Evolutionary conservation across 2,329 filamentous ascomycete species (phyloP).

Genomic region (Coleophoma crateriformis): DNA sequence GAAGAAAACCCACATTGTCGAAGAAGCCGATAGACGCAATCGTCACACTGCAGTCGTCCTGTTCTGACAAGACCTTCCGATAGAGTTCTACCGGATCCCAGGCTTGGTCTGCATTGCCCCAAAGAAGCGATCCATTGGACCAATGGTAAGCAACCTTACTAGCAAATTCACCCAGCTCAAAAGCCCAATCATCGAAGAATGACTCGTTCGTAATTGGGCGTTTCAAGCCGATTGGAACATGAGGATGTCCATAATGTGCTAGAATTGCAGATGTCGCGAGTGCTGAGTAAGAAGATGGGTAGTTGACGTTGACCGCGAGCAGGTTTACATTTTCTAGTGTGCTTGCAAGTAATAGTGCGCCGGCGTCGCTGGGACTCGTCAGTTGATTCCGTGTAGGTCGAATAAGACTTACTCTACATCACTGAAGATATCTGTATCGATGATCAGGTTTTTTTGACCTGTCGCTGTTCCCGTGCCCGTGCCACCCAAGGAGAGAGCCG

Average conservation of each 20-base stretch:
- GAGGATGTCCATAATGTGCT: slow-evolving; percentile 32
- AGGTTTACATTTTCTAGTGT: slow-evolving; percentile 31
- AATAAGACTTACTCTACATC: slow-evolving; percentile 36
- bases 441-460: slow-evolving; percentile 32
- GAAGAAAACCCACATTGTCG: slow-evolving; percentile 27
- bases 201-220: slow-evolving; percentile 35
- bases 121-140: slow-evolving; percentile 30
- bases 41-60: slow-evolving; percentile 35
- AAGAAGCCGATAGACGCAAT: slow-evolving; percentile 40
- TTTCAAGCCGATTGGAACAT: slow-evolving; percentile 31
- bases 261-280: slow-evolving; percentile 28
- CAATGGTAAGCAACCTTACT: slow-evolving; percentile 40
- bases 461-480: neutral
- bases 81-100: slow-evolving; percentile 39
- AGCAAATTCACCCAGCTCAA: slow-evolving; percentile 36
- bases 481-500: neutral
- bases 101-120: slow-evolving; percentile 28
- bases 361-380: slow-evolving; percentile 30
- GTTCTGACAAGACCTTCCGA: slow-evolving; percentile 33
- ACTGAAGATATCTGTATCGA: slow-evolving; percentile 41
- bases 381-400: neutral
- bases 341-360: slow-evolving; percentile 35
- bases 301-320: slow-evolving; percentile 36
- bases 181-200: slow-evolving; percentile 37
- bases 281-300: slow-evolving; percentile 34